phyloP scores from a whole-genome alignment of 2,329 filamentous ascomycete genomes.

The Aspergillus sp. region DNA sequence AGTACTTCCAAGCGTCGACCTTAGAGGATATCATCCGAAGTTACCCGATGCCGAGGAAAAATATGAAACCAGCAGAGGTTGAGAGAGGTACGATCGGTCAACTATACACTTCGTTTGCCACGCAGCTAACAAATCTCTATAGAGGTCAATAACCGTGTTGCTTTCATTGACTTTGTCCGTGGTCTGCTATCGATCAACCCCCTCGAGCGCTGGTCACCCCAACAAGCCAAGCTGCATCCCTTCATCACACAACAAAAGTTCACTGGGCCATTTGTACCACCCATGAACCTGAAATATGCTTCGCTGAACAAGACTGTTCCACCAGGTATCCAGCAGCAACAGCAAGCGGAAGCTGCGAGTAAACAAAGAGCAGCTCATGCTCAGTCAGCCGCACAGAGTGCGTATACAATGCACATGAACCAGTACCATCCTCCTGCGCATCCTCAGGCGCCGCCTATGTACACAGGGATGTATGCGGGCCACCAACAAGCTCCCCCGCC shows the following conservation, averaged over 20 bases:
- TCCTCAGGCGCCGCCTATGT: conserved; percentile 61
- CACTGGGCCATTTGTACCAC: conserved; percentile 91
- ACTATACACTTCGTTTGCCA: neutral
- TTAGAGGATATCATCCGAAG: conserved; percentile 96
- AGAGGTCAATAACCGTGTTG: conserved; percentile 98
- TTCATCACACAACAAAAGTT: conserved; percentile 99
- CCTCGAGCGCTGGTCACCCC: conserved; percentile 93
- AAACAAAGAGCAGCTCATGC: conserved; percentile 81
- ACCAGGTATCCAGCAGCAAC: conserved; percentile 91
- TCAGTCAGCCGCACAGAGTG: conserved; percentile 65
- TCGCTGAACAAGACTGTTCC: conserved; percentile 83
- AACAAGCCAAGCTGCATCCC: conserved; percentile 94
- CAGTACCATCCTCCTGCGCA: conserved; percentile 53
- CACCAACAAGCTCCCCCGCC: conserved; percentile 72
- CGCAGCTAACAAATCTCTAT: conserved; percentile 24
- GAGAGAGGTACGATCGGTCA: conserved; percentile 73
- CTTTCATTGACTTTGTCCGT: conserved; percentile 97
- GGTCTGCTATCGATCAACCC: conserved; percentile 93
- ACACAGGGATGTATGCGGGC: conserved; percentile 73
- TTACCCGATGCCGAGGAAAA: conserved; percentile 97
- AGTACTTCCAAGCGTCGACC: conserved; percentile 94
- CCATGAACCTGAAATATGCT: conserved; percentile 91
- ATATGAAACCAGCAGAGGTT: conserved; percentile 97
- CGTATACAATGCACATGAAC: conserved; percentile 65
- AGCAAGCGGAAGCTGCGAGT: conserved; percentile 89